Conservation (phyloP, 2,329 filamentous ascomycete species). For the Beauveria sp. region DNA sequence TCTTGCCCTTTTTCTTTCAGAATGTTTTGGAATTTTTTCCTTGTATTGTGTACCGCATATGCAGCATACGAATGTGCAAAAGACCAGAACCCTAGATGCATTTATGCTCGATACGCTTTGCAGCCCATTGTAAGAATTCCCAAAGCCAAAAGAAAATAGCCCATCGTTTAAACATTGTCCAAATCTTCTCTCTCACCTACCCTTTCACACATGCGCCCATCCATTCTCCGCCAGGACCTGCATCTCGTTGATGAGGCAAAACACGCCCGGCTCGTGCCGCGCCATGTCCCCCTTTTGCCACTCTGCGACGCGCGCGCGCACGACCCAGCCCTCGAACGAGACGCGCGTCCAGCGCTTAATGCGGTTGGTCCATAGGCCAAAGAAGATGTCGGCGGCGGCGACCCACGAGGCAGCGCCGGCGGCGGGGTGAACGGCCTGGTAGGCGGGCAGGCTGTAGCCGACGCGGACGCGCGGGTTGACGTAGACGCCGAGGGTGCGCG, state of each 20-base stretch:
- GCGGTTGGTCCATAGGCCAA: conserved; percentile 53
- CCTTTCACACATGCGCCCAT: conserved; percentile 46
- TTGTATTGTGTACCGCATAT: too few species aligned
- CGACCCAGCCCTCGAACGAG: conserved; percentile 24
- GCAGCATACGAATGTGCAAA: too few species aligned
- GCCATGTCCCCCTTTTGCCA: conserved; percentile 30
- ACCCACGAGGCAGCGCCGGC: conserved; percentile 33
- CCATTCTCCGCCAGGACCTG: conserved; percentile 50
- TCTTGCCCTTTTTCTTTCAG: too few species aligned
- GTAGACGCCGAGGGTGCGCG: conserved; percentile 47
- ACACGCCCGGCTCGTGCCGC: conserved; percentile 36
- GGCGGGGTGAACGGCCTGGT: conserved; percentile 38
- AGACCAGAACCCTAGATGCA: too few species aligned
- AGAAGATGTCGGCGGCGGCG: conserved; percentile 38
- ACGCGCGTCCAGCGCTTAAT: conserved; percentile 34
- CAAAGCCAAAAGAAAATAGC: background rate
- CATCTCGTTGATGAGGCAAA: conserved; percentile 54
- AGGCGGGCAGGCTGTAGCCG: conserved; percentile 50
- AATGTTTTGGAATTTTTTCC: too few species aligned
- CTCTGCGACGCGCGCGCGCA: conserved; percentile 29
- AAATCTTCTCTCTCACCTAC: too few species aligned
- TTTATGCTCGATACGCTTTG: too few species aligned
- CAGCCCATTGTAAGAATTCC: too few species aligned
- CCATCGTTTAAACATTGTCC: background rate
- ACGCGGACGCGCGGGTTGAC: conserved; percentile 64